Base-by-base conservation (phyloP, 2,329 filamentous ascomycete genomes). In the Arthrobotrys entomopaga region DNA sequence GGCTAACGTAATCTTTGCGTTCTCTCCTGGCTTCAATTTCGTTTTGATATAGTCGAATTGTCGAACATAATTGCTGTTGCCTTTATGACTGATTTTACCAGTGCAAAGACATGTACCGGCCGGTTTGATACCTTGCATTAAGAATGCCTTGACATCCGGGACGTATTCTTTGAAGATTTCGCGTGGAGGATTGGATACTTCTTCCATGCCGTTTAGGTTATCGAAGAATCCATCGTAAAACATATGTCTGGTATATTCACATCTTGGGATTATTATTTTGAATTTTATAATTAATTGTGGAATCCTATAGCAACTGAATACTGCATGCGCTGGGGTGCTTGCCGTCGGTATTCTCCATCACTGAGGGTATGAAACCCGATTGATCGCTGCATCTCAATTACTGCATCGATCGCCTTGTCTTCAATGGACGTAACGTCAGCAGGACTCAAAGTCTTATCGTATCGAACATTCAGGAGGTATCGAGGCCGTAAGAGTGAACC, bases 401-500 rank as follows among this genome's bases (percentile, higher is more conserved):
- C 86, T 53, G 89, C 84, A 61, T 85, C 84, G 79, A 92, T 88
- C 64, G 89, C 86, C 77, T 86, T 85, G 78, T 89, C 86, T 81
- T 93, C 90, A 22, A 89, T 81, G 1, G 84, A 83, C 1, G 82
- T 82, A 8, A 93, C 85, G 73, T 89, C 85, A n/a, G 86, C 83
- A 57, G 83, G 79, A 6, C 84, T 82, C 48, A 85, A 80, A 77
- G 86, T 82, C 69, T 87, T 86, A 64, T 87, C 85, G 76, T 89
- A 84, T 81, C 90, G 84, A 54, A 86, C 86, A 53, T 87, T 83
- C 13, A 90, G 83, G 24, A 92, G 85, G 59, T 85, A 82, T 60
- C 87, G 81, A 0, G 90, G 89, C 34, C 90, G 88, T 69, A 91
- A 86, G 34, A 92, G 84, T 13, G 89, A 91, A 57, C 90, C 90